A percentile compares a stretch with the other conserved stretches of the same genome.
Evolutionary conservation across 2,329 filamentous ascomycete genomes (phyloP).

Genomic region (Penicillium sp.): DNA sequence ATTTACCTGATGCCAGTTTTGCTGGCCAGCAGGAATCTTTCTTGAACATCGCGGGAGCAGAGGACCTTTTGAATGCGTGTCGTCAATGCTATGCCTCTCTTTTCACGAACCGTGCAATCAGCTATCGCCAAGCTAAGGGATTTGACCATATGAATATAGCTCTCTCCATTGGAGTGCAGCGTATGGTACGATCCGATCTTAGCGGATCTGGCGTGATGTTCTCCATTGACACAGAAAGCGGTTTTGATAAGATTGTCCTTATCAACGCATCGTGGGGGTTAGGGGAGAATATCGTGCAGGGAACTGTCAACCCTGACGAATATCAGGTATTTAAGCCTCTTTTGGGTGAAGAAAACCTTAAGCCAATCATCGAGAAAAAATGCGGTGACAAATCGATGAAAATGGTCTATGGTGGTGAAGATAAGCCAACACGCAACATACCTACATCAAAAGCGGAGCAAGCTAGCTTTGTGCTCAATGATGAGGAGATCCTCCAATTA

Average conservation of each 20-base stretch:
- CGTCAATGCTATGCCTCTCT: constrained; percentile 44
- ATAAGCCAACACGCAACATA: not conserved
- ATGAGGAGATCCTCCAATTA: constrained; percentile 40
- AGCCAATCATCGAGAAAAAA: constrained; percentile 36
- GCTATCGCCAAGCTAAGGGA: constrained; percentile 31
- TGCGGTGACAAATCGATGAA: not conserved
- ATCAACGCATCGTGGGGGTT: constrained; percentile 45
- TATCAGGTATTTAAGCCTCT: constrained; percentile 46
- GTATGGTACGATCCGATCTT: constrained; percentile 37
- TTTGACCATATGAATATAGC: constrained; percentile 27
- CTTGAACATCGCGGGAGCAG: constrained; percentile 39
- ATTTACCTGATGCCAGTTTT: constrained; percentile 44
- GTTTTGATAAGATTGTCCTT: constrained; percentile 44
- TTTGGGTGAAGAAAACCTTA: constrained; percentile 24
- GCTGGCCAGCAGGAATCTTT: constrained; percentile 44
- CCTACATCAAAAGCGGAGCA: constrained; percentile 42
- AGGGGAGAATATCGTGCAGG: constrained; percentile 44
- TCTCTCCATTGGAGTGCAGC: constrained; percentile 28
- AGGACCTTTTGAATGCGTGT: constrained; percentile 38
- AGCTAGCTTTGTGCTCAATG: constrained; percentile 35
- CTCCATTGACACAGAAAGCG: constrained; percentile 45
- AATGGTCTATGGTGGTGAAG: not conserved
- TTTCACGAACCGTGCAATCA: constrained; percentile 39
- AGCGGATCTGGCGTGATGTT: constrained; percentile 46
- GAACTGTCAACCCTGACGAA: constrained; percentile 43